Evolutionary conservation across 2,329 filamentous ascomycete species (phyloP).

Genomic region (Trichoderma gracile): DNA sequence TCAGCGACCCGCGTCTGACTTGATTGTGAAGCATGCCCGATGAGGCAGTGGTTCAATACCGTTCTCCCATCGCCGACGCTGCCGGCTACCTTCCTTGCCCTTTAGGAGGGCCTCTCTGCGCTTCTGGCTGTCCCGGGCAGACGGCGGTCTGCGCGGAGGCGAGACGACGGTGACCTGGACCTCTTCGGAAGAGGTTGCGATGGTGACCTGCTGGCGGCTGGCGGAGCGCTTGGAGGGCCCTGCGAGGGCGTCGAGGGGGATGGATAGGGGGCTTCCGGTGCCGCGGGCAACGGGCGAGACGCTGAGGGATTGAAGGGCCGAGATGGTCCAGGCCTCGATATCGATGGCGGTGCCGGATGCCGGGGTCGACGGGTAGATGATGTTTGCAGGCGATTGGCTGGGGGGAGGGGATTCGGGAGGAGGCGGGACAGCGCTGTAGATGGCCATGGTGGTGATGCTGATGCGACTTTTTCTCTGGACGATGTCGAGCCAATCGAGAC

Average conservation of each 20-base stretch:
- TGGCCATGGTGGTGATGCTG: conserved; percentile 45
- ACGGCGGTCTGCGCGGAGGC: conserved; percentile 45
- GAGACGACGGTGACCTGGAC: conserved; percentile 19
- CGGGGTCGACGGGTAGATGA: conserved; percentile 28
- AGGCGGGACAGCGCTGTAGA: conserved; percentile 55
- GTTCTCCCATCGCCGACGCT: conserved; percentile 92
- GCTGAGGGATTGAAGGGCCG: conserved; percentile 56
- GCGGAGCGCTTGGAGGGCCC: conserved; percentile 26
- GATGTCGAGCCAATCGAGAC: too few relatives aligned
- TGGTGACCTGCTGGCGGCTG: conserved; percentile 15
- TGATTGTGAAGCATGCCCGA: not conserved
- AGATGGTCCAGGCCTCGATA: conserved; percentile 68
- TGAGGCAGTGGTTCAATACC: conserved; percentile 52
- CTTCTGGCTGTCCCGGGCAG: conserved; percentile 55
- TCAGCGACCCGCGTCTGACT: conserved; percentile 10
- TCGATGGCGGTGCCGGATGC: conserved; percentile 45
- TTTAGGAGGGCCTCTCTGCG: conserved; percentile 76
- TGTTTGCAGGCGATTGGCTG: conserved; percentile 26
- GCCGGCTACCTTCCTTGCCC: conserved; percentile 86
- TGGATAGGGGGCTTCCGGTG: conserved; percentile 65
- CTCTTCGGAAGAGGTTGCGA: not conserved
- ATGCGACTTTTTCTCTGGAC: not conserved
- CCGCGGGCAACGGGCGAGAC: conserved; percentile 59
- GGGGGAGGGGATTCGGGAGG: conserved; percentile 43
- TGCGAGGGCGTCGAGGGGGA: conserved; percentile 67